Base-by-base conservation (phyloP, 148 eudicot species). In the Camellia lanceoleosa region DNA sequence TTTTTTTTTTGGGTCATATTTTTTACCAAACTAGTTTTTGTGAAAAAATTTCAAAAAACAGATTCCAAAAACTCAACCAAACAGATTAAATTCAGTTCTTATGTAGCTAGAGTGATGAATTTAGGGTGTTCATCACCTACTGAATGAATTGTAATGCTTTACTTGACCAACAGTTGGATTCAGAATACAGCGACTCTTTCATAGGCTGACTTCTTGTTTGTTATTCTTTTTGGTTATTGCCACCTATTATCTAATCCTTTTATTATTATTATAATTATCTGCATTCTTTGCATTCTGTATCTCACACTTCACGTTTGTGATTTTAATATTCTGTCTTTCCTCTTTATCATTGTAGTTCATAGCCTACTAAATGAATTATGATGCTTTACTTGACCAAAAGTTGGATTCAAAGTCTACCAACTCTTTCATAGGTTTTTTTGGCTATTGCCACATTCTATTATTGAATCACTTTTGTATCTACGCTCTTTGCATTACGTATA, bases 351-450 rank as follows among this genome's bases (percentile, higher is more conserved):
- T 30, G 38, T 30, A 30, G 38, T 30, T 30, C 38, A 30, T 30
- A 30, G 38, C 38, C 38, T 30, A 55, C 56, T 52, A 18, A 8
- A 23, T 52, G 75, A 52, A 72, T 2, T 54, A 72, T 52, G 23
- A 60, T 77, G 79, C 79, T 47, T 63, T 20, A 52, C 10, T 65
- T 30, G 23, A 54, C 47, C 47, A 66, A 46, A 67, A 67, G 30
- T 68, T 67, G 63, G 70, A 78, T 66, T 77, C 62, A 56, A 23
- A 67, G 13, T 18, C 38, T 51, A 20, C 42, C 44, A 23, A 23
- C 63, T 54, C 44, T 73, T 55, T 67, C 6, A 8, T 14, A 15
- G 43, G 55, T 44, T 54, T 66, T 62, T 23, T 63, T 46, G 3
- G 58, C 46, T 49, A 30, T 47, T 63, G 69, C 51, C 4, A 38